phyloP scores from a whole-genome alignment of 2,329 filamentous ascomycete genomes.

The Ophiostoma tasmaniense region DNA sequence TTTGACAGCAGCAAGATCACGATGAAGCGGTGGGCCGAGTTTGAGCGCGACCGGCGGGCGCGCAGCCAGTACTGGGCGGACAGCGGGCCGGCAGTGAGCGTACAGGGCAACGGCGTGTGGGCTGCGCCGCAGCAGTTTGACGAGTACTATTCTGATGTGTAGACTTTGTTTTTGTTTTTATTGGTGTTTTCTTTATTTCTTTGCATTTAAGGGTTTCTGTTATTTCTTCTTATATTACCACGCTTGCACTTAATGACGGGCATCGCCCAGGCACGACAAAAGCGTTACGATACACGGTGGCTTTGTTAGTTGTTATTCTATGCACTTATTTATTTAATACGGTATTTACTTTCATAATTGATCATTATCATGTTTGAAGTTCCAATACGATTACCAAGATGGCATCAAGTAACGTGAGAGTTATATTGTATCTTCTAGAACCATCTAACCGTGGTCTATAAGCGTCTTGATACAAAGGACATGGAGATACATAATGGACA shows the following conservation, averaged over 20 bases:
- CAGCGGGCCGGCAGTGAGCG: constrained; percentile 34
- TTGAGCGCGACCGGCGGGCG: constrained; percentile 60
- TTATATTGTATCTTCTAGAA: background rate
- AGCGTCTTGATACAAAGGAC: background rate
- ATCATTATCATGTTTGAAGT: no score
- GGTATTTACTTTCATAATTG: no score
- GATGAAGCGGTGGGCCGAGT: constrained; percentile 98
- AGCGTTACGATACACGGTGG: background rate
- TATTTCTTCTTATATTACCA: background rate
- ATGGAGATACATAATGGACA: background rate
- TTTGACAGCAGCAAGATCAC: constrained; percentile 99
- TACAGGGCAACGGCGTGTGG: constrained; percentile 30
- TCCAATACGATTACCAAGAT: no score
- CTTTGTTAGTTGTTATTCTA: background rate
- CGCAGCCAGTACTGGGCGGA: constrained; percentile 46
- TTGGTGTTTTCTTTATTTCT: background rate
- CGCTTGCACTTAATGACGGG: background rate
- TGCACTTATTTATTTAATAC: background rate
- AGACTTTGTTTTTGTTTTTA: constrained; percentile 18
- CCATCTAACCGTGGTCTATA: no score
- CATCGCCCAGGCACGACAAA: background rate
- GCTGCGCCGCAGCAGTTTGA: constrained; percentile 40
- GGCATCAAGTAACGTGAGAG: background rate
- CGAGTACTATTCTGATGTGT: constrained; percentile 48
- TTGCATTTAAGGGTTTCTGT: background rate